These are phyloP conservation scores for Eucalyptus albens DNA, from an alignment of 345 rosid genomes.

Conservation along the genomic window DNA sequence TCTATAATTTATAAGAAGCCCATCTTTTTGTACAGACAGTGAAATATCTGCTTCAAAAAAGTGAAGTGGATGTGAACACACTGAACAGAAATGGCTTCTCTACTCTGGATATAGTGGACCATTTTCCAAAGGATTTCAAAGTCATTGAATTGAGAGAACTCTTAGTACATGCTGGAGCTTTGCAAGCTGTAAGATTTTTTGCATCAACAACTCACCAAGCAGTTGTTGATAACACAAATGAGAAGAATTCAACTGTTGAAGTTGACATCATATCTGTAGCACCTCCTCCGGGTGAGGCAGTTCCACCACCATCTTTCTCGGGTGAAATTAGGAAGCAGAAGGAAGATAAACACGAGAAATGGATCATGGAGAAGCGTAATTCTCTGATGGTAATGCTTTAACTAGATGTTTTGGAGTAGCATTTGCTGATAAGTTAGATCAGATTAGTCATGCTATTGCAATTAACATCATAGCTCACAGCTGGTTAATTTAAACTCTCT, in stretches of 20 bases:
- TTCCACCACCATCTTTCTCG: too few species aligned
- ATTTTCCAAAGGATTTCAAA: neutral
- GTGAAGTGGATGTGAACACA: neutral
- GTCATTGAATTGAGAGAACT: neutral
- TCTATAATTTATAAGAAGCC: neutral
- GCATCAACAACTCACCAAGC: neutral
- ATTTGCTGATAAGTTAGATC: too few species aligned
- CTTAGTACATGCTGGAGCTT: too few species aligned
- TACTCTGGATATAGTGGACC: neutral
- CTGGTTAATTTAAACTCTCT: too few species aligned
- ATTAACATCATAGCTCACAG: too few species aligned
- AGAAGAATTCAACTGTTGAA: neutral
- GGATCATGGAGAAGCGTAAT: too few species aligned
- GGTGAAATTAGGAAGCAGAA: too few species aligned
- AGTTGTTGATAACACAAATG: neutral
- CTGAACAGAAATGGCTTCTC: neutral
- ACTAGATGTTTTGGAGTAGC: too few species aligned
- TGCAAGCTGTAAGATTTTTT: fast-evolving
- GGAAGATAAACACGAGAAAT: too few species aligned
- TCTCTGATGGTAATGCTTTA: too few species aligned
- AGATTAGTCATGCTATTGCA: too few species aligned
- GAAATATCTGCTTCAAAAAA: neutral
- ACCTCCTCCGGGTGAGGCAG: too few species aligned
- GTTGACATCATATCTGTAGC: neutral
- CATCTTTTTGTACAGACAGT: neutral